phyloP scores from a whole-genome alignment of 495 filamentous ascomycete genomes.

The Talaromyces thailandensis region DNA sequence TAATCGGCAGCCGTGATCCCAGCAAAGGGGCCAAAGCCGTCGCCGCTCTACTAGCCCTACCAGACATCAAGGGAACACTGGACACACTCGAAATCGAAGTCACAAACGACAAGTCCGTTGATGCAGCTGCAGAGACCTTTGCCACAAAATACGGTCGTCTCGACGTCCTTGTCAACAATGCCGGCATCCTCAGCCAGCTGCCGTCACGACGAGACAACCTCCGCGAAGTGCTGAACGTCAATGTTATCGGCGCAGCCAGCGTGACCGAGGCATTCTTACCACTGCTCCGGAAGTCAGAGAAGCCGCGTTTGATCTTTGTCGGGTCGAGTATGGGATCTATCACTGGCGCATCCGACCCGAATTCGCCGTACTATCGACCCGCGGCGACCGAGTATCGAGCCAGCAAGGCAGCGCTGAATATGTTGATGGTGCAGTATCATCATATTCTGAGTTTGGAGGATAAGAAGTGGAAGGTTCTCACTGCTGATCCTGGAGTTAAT shows the following conservation, averaged over 20 bases:
- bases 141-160: constrained; percentile 14
- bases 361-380: constrained; percentile 11
- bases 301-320: constrained; percentile 29
- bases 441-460: constrained; percentile 6
- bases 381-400: constrained; percentile 21
- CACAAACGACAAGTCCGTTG: constrained; percentile 20
- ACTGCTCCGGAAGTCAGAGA: constrained; percentile 24
- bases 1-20: constrained; percentile 19
- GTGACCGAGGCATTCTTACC: constrained; percentile 30
- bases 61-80: constrained; percentile 12
- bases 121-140: constrained; percentile 14
- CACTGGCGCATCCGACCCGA: constrained; percentile 17
- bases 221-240: constrained; percentile 22
- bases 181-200: constrained; percentile 14
- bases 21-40: constrained; percentile 16
- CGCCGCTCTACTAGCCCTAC: constrained; percentile 8
- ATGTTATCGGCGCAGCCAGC: constrained; percentile 25
- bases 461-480: constrained; percentile 12
- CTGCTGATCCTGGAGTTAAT: constrained; percentile 14
- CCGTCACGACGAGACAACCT: constrained; percentile 17
- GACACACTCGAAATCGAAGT: constrained; percentile 20
- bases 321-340: constrained; percentile 28
- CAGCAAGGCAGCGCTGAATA: constrained; percentile 37
- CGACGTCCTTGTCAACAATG: constrained; percentile 29
- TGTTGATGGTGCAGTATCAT: constrained; percentile 20